Evolutionary conservation across 306 rosid genomes (phyloP).

Genomic region (Neltuma alba): DNA sequence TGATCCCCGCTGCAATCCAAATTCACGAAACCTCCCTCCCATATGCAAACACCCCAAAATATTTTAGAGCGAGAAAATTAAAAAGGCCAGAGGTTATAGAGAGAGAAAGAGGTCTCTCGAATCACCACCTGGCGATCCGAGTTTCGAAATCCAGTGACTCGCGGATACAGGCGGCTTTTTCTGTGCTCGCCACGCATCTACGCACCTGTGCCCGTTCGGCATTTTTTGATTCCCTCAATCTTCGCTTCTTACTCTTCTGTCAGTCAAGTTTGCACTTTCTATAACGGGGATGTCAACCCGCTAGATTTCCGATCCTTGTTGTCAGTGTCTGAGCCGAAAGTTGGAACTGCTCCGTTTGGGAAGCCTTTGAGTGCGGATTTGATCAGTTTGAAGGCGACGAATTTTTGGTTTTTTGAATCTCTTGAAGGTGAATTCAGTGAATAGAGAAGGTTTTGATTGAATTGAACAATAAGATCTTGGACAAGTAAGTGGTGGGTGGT

Average conservation of each 20-base stretch:
- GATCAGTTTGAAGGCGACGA: not conserved
- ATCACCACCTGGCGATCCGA: conserved; percentile 27
- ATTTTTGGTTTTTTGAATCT: not conserved
- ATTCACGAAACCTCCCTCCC: conserved; percentile 15
- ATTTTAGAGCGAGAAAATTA: not conserved
- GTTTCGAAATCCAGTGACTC: conserved; percentile 30
- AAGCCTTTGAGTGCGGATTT: not conserved
- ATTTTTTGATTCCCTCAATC: not conserved
- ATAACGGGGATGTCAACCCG: not conserved
- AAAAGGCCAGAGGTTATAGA: not conserved
- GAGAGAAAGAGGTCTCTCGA: not conserved
- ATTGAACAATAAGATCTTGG: conserved; percentile 21
- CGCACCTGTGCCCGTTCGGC: not conserved
- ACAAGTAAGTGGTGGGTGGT: not conserved
- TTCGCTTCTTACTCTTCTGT: not conserved
- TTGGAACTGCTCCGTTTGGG: not conserved
- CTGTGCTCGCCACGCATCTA: conserved; percentile 38
- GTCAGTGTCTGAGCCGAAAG: not conserved
- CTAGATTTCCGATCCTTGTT: not conserved
- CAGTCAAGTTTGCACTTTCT: not conserved
- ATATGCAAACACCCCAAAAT: not conserved
- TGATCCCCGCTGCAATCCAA: conserved; percentile 29
- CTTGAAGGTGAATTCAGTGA: conserved; percentile 3
- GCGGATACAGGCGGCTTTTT: conserved; percentile 35
- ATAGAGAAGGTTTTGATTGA: not conserved